phyloP scores from a whole-genome alignment of 2,329 filamentous ascomycete genomes.

The Dactylellina sp. region DNA sequence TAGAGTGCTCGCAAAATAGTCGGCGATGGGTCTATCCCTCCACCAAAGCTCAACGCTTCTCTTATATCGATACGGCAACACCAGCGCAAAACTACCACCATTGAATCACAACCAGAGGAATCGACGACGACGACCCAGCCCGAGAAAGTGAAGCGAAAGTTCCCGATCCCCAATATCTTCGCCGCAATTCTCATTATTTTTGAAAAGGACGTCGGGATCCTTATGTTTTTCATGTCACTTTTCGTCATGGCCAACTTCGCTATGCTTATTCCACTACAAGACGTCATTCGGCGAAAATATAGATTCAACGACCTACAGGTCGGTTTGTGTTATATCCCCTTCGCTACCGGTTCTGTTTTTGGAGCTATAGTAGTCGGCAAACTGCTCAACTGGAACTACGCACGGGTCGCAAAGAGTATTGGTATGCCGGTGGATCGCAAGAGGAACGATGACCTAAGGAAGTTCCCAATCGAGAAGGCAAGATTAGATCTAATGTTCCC shows the following conservation, averaged over 20 bases:
- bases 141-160: constrained; percentile 66
- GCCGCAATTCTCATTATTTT: constrained; percentile 64
- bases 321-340: neutral
- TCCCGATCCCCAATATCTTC: constrained; percentile 70
- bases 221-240: constrained; percentile 68
- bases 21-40: constrained; percentile 72
- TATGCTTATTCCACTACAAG: constrained; percentile 68
- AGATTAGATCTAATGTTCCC: constrained; percentile 69
- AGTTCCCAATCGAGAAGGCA: constrained; percentile 70
- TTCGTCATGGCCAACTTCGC: constrained; percentile 71
- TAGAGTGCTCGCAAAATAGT: constrained; percentile 71
- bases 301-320: constrained; percentile 64
- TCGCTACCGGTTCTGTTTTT: neutral
- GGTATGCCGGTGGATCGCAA: constrained; percentile 73
- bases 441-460: constrained; percentile 68
- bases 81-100: neutral
- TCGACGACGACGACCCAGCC: neutral
- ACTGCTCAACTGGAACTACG: constrained; percentile 78
- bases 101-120: neutral
- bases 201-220: constrained; percentile 65
- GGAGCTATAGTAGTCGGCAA: constrained; percentile 64
- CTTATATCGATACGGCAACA: constrained; percentile 63
- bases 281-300: constrained; percentile 68
- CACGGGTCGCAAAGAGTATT: constrained; percentile 72
- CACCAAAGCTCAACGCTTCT: constrained; percentile 71